Base-by-base conservation (phyloP, 2,329 filamentous ascomycete species). In the Alternaria arborescens region DNA sequence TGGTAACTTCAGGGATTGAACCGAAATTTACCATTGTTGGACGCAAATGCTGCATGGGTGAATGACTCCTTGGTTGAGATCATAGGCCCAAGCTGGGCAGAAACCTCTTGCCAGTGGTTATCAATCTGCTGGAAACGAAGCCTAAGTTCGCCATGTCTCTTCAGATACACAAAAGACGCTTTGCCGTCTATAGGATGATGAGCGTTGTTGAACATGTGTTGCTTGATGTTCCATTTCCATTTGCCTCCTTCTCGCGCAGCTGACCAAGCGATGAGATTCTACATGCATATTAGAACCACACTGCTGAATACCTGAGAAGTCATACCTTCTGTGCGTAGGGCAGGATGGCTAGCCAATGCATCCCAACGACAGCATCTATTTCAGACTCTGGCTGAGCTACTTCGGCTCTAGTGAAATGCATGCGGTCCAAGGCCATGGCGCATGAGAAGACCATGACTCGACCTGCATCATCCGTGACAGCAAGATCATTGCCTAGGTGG, bases 91-190 rank as follows among this genome's bases (percentile, higher is more conserved):
- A 97, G 79, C 64, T 94, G 91, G n/a, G 89, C 82, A 3, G 86
- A 86, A 0, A 88, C 86, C 72, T 96, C 91, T 61, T 89, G 87
- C 80, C 92, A 89, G 68, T 87, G 87, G 57, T 84, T 86, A 75
- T 89, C 92, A 43, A 87, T 88, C 66, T 94, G 91, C 41, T 91
- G 87, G 80, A 90, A 97, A 50, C 94, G 85, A 71, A 97, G 83
- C 70, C 89, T 90, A 55, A 97, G 82, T 48, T 87, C 80, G 8
- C 92, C 92, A 68, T 88, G 88, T 44, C 89, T 86, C 30, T 91
- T 95, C 54, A 97, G 85, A 65, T 89, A 91, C 12, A 97, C 79
- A 43, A 97, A 79, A 1, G 91, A 91, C 50, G 91, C 90, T 76
- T 91, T 93, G 54, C 84, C 83, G 2, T 87, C 83, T 60, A 87